Base-by-base conservation (phyloP, 768 basidiomycete genomes). In the Tricholomella constricta region DNA sequence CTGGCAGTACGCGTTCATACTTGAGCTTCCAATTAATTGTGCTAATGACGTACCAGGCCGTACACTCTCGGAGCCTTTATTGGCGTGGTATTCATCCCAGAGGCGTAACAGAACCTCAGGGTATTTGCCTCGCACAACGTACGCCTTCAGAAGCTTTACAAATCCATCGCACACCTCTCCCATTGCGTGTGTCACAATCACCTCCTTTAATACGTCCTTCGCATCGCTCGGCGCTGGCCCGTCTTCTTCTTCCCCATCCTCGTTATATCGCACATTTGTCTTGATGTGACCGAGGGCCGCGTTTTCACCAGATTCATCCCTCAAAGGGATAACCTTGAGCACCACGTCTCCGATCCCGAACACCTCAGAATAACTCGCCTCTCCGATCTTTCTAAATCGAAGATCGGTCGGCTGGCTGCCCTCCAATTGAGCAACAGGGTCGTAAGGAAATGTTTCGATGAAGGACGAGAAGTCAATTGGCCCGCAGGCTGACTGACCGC, bases 321-420 rank as follows among this genome's bases (percentile, higher is more conserved):
- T 77, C 32, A 94, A 69, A 6, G 93, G 94, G 32, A 95, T 85
- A 40, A 97, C 79, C 73, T 95, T 96, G 57, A 95, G 77, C n/a
- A 95, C 94, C 29, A 95, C 83, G 58, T 89, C 83, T 2, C 88
- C 88, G 45, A 94, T 87, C 7, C 89, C 89, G 68, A 92, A 99
- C 25, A 99, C 97, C 65, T 99, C 97, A 0, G 93, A 96, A 69
- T 89, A 99, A 44, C 90, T 92, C 6, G 97, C 97, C 72, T 99
- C 97, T 36, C 96, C 96, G 41, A 98, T 86, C 70, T 99, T 99
- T 59, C 72, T 77, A 69, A 94, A 93, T 6, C 51, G 68, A 20
- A 69, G 54, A 29, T 55, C 71, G 58, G 32, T 43, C 9, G 31
- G 46, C 1, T 54, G 38, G 14, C 48, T 53, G 11, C 59, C 54